Evolutionary conservation across 495 filamentous ascomycete species (phyloP).

Genomic region (Penicillium herquei): DNA sequence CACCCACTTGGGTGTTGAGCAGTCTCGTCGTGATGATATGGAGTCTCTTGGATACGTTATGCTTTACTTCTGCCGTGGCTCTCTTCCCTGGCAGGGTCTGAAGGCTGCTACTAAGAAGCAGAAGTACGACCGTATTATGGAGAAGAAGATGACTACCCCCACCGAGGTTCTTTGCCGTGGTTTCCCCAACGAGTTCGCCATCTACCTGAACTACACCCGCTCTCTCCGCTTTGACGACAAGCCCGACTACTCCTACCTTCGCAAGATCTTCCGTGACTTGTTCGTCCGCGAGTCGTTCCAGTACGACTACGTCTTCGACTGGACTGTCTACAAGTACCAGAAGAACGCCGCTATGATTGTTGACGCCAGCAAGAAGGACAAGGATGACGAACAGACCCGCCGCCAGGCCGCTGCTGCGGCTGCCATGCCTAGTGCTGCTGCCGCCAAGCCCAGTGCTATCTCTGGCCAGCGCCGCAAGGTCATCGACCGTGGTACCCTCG

Average conservation of each 20-base stretch:
- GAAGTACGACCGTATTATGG: conserved; percentile 99
- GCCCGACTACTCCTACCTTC: conserved; percentile 98
- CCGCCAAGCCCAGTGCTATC: conserved; percentile 68
- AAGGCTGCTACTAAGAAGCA: conserved; percentile 99
- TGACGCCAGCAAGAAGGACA: conserved; percentile 70
- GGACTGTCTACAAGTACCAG: conserved; percentile 99
- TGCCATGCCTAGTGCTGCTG: conserved; percentile 57
- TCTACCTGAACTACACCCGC: conserved; percentile 99
- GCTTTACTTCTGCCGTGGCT: conserved; percentile 99
- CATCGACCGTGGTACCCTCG: conserved; percentile 67
- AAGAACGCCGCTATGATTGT: conserved; percentile 95
- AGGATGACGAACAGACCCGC: conserved; percentile 72
- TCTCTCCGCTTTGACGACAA: conserved; percentile 99
- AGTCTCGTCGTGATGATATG: conserved; percentile 99
- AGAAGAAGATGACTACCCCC: conserved; percentile 99
- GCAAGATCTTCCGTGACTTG: conserved; percentile 99
- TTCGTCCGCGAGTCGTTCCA: conserved; percentile 99
- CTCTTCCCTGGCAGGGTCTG: conserved; percentile 97
- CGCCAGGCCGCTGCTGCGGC: conserved; percentile 58
- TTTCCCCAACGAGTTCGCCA: conserved; percentile 99
- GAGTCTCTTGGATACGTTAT: conserved; percentile 99
- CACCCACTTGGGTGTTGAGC: conserved; percentile 97
- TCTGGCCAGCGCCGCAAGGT: conserved; percentile 83
- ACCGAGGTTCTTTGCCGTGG: conserved; percentile 99
- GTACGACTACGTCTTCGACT: conserved; percentile 99